phyloP scores from a whole-genome alignment of 306 rosid genomes.

The Trifolium pratense region DNA sequence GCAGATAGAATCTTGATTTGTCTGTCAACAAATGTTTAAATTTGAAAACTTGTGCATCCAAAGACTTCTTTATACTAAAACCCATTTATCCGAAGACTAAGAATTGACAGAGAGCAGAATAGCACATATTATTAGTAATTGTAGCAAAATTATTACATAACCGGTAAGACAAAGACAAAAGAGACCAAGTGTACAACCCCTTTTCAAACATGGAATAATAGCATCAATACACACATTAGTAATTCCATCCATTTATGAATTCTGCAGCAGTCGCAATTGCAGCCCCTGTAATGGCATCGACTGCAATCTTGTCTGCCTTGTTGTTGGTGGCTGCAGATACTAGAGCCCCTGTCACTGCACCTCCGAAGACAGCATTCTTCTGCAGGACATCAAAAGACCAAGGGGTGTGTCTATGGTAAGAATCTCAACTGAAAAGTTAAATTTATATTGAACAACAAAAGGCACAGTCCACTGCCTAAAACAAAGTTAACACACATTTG shows the following conservation, averaged over 20 bases:
- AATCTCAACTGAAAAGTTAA: slow-evolving; percentile 24
- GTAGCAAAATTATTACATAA: slow-evolving; percentile 1
- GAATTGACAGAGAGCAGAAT: slow-evolving; percentile 4
- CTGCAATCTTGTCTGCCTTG: slow-evolving; percentile 56
- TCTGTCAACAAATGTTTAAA: slow-evolving; percentile 39
- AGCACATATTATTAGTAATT: slow-evolving; percentile 19
- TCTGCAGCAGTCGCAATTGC: slow-evolving; percentile 93
- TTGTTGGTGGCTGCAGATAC: slow-evolving; percentile 58
- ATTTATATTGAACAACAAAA: slow-evolving; percentile 17
- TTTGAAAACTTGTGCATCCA: slow-evolving; percentile 17
- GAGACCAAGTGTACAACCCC: neutral
- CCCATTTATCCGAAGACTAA: slow-evolving; percentile 11
- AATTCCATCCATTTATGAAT: slow-evolving; percentile 48
- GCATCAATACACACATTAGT: neutral
- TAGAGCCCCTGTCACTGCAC: slow-evolving; percentile 85
- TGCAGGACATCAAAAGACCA: slow-evolving; percentile 51
- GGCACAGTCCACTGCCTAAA: neutral
- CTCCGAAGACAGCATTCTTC: slow-evolving; percentile 94
- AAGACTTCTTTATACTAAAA: slow-evolving; percentile 16
- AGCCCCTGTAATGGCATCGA: slow-evolving; percentile 85
- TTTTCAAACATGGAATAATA: neutral
- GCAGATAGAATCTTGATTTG: slow-evolving; percentile 67
- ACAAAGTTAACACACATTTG: slow-evolving; percentile 10
- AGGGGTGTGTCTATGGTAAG: neutral
- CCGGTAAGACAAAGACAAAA: slow-evolving; percentile 16